Evolutionary conservation across 768 basidiomycete species (phyloP).

Genomic region (Auricularia auricula-judae): DNA sequence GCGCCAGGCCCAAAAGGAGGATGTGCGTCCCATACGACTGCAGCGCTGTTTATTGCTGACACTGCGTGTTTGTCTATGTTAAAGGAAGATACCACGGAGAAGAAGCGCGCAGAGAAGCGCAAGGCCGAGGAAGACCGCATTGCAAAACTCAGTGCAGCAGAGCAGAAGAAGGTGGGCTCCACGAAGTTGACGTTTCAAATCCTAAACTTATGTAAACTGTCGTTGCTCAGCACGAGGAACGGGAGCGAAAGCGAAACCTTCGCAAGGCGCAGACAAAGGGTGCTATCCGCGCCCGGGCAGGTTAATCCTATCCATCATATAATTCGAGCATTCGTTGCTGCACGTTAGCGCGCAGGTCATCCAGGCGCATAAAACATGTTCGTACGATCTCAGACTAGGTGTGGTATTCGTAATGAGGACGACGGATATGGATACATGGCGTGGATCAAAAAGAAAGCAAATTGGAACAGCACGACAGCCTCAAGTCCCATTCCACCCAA

Average conservation of each 20-base stretch:
- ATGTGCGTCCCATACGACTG: slow-evolving; percentile 28
- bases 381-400: too few relatives aligned
- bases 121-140: slow-evolving; percentile 64
- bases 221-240: slow-evolving; percentile 45
- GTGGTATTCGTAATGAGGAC: too few relatives aligned
- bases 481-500: too few relatives aligned
- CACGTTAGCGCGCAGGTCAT: too few relatives aligned
- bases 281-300: not conserved
- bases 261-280: slow-evolving; percentile 44
- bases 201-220: slow-evolving; percentile 2
- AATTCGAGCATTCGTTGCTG: too few relatives aligned
- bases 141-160: slow-evolving; percentile 60
- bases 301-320: not conserved
- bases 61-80: too few relatives aligned
- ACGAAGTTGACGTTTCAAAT: not conserved
- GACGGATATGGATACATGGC: too few relatives aligned
- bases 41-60: not conserved
- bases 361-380: too few relatives aligned
- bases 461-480: too few relatives aligned
- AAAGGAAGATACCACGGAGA: slow-evolving; percentile 42
- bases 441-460: too few relatives aligned
- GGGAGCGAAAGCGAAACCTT: slow-evolving; percentile 62
- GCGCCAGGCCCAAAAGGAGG: slow-evolving; percentile 60
- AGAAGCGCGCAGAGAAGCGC: slow-evolving; percentile 61
- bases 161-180: slow-evolving; percentile 64